Percentiles rank a stretch among this genome's conserved stretches.
These are phyloP conservation scores for Tetracladium setigerum DNA, from an alignment of 495 filamentous ascomycete genomes.

Conservation along the genomic window DNA sequence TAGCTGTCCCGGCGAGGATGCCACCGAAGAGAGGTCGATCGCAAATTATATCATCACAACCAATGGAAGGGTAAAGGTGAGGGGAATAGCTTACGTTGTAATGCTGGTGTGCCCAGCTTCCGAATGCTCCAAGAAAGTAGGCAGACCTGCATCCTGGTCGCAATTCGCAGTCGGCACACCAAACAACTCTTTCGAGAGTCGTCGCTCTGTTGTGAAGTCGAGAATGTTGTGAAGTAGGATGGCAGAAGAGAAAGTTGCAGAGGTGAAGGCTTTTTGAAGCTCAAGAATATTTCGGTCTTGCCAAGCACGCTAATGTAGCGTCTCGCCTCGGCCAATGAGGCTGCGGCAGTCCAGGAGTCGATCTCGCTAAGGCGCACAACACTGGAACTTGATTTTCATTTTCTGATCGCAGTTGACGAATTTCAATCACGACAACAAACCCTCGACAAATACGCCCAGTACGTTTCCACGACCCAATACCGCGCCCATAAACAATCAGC, in stretches of 20 bases:
- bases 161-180: constrained; percentile 9
- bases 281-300: too few species aligned
- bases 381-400: too few species aligned
- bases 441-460: constrained; percentile 22
- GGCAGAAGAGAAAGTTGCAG: constrained; percentile 19
- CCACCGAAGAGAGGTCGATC: constrained; percentile 80
- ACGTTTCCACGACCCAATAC: constrained; percentile 10
- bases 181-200: constrained; percentile 6
- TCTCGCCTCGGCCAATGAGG: too few species aligned
- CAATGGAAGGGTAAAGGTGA: constrained; percentile 26
- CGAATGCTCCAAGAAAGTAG: constrained; percentile 12
- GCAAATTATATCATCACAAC: constrained; percentile 94
- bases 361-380: too few species aligned
- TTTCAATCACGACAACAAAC: constrained; percentile 9
- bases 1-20: constrained; percentile 77
- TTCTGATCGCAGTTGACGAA: constrained; percentile 1
- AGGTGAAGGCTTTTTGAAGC: neutral
- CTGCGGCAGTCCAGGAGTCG: too few species aligned
- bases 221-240: constrained; percentile 22
- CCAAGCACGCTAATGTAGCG: too few species aligned
- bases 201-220: constrained; percentile 13
- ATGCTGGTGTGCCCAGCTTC: neutral
- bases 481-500: neutral
- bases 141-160: constrained; percentile 7
- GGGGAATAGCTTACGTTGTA: neutral